Conservation (phyloP, 2,329 filamentous ascomycete species). For the Arachnomyces sp. region DNA sequence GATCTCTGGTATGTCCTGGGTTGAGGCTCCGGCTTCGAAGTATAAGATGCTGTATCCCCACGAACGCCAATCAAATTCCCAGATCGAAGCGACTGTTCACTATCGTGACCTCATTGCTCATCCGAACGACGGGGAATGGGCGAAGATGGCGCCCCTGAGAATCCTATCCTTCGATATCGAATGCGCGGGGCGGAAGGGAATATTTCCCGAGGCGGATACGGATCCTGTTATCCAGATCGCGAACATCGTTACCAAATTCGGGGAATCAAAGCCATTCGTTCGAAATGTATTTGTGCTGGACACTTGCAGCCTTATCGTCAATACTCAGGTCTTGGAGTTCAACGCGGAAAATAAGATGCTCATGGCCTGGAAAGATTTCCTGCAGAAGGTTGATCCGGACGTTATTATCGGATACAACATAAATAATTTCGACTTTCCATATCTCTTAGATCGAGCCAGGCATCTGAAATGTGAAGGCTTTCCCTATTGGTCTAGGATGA, state of each 20-base stretch:
- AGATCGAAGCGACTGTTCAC: constrained; percentile 84
- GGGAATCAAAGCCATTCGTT: constrained; percentile 91
- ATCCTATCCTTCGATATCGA: constrained; percentile 98
- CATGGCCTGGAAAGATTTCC: constrained; percentile 82
- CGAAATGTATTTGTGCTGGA: constrained; percentile 95
- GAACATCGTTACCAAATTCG: constrained; percentile 88
- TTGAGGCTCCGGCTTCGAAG: constrained; percentile 68
- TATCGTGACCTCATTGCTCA: constrained; percentile 81
- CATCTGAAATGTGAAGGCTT: constrained; percentile 75
- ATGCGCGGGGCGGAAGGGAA: constrained; percentile 92
- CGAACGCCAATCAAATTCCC: constrained; percentile 80
- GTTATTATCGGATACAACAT: constrained; percentile 99
- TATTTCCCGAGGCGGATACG: constrained; percentile 86
- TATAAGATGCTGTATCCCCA: constrained; percentile 62
- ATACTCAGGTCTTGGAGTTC: constrained; percentile 84
- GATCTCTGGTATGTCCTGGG: constrained; percentile 96
- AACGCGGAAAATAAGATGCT: constrained; percentile 80
- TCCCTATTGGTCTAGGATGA: constrained; percentile 79
- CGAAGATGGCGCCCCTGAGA: constrained; percentile 91
- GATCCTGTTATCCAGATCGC: constrained; percentile 98
- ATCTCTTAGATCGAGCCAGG: constrained; percentile 79
- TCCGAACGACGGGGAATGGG: constrained; percentile 86
- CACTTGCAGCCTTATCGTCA: constrained; percentile 85
- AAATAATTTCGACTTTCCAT: constrained; percentile 96
- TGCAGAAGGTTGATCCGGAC: constrained; percentile 86